Evolutionary conservation across 2,329 filamentous ascomycete species (phyloP), one percentile per base, ranked within the genome.

Genomic region (Paracamarosporium sp.): DNA sequence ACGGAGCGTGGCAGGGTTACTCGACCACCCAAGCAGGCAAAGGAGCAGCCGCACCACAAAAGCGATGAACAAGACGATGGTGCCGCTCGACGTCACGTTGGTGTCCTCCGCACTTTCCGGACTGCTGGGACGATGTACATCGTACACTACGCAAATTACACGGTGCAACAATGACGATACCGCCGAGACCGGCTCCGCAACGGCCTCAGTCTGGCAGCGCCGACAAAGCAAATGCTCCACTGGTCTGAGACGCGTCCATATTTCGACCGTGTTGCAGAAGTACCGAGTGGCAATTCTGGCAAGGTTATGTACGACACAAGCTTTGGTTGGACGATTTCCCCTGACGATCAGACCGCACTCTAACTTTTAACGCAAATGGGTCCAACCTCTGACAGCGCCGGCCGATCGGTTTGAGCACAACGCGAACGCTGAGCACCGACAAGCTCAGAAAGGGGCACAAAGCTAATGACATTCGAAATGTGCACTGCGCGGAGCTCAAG

Each of bases 21-120:
- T 15, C 30, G 28, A 50, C 46, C 27, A 20, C 27, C 13, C 22
- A 31, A 3, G n/a, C 13, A 48, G 43, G 48, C 53, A 55, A 45
- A 53, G 56, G 61, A 51, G 33, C 61, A 53, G 56, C 52, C 62
- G 68, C 63, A 67, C 63, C n/a, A 30, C 27, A 38, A 30, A 15
- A 9, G 17, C 17, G 15, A 22, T n/a, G 25, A 56, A 50, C 20
- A 15, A n/a, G 20, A 27, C 15, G 31, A 30, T 20, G 48, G 55
- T 50, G 22, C 30, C 38, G 41, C 31, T 52, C 22, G 35, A 25
- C 46, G 30, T 56, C 60, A 50, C 30, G 13, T 25, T 40, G 47
- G 47, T 62, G 55, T 43, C 45, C 62, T 73, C 70, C 66, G 59
- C 71, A 64, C 56, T 60, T 56, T 68, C 71, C 69, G 65, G 40